Base-by-base conservation (phyloP, 495 filamentous ascomycete species). In the Lasiosphaeria hispida region DNA sequence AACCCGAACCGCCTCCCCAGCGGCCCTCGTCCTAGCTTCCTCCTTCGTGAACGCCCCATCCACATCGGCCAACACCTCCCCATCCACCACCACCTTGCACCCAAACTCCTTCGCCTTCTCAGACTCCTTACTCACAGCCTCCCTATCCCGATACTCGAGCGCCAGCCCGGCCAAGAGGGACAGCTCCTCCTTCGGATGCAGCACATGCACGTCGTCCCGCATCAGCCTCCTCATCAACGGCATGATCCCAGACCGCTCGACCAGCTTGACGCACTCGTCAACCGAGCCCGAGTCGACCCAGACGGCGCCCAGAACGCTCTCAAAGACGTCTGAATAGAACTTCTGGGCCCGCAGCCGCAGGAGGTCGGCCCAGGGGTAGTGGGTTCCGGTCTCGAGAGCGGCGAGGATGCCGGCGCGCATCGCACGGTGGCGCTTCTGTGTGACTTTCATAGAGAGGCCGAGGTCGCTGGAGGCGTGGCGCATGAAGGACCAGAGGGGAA, bases 251-350 rank as follows among this genome's bases (percentile, higher is more conserved):
- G 89, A 62, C 1, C 76, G 65, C 57, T 88, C 84, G 0, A 88
- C 60, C 38, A 96, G 80, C 0, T 34, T 55, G 23, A 74, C 70
- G 58, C 88, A 91, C 0, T 57, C 69, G 0, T 68, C 72, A 19
- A 92, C 63, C 4, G 82, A 72, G 2, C 89, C 88, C 0, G 85
- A 89, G 67, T 97, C 94, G 49, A 96, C 76, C 75, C 87, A 98
- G 0, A 96, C 82, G 0, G 93, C 94, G 0, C 91, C 94, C 1
- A 97, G 69, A 1, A 93, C 59, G 48, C 79, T 82, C 77, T 98
- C 94, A 39, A 96, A 75, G 9, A 96, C 75, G 65, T 98, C 93
- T 0, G 88, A 94, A 72, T 89, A 86, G 77, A 90, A 89, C 61
- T 97, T 97, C 19, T 84, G 84, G 1, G 87, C 77, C 34, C 82